Evolutionary conservation across 2,329 filamentous ascomycete species (phyloP).

Genomic region (Lachnum nothofagi): DNA sequence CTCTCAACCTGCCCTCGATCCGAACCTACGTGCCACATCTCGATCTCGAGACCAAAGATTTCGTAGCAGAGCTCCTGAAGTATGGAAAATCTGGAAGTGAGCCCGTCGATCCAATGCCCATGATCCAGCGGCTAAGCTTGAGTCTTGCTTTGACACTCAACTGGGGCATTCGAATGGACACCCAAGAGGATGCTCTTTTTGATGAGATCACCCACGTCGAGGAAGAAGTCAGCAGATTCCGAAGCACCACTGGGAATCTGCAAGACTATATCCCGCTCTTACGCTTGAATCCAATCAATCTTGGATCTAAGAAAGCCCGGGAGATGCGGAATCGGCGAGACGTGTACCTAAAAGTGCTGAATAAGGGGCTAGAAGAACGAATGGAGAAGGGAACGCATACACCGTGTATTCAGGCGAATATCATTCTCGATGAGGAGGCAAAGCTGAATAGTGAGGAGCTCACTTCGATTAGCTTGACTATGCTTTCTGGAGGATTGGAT

Average conservation of each 20-base stretch:
- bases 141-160: slow-evolving; percentile 61
- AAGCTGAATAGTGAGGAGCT: slow-evolving; percentile 58
- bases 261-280: slow-evolving; percentile 58
- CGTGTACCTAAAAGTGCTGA: slow-evolving; percentile 53
- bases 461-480: slow-evolving; percentile 61
- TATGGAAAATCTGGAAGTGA: slow-evolving; percentile 51
- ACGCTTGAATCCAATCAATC: slow-evolving; percentile 55
- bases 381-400: slow-evolving; percentile 57
- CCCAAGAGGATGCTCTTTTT: slow-evolving; percentile 55
- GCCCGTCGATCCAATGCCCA: slow-evolving; percentile 60
- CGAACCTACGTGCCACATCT: slow-evolving; percentile 58
- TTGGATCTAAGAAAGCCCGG: slow-evolving; percentile 52
- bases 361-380: slow-evolving; percentile 53
- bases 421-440: slow-evolving; percentile 59
- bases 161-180: slow-evolving; percentile 58
- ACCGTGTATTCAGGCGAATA: slow-evolving; percentile 63
- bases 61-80: slow-evolving; percentile 54
- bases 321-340: slow-evolving; percentile 58
- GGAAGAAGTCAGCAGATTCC: slow-evolving; percentile 54
- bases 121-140: slow-evolving; percentile 60
- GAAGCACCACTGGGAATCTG: slow-evolving; percentile 55
- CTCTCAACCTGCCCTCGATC: slow-evolving; percentile 60
- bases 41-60: slow-evolving; percentile 58
- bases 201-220: slow-evolving; percentile 59
- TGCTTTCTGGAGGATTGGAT: slow-evolving; percentile 63